phyloP scores from a whole-genome alignment of 2,329 filamentous ascomycete species.

The Ascochyta koolunga region DNA sequence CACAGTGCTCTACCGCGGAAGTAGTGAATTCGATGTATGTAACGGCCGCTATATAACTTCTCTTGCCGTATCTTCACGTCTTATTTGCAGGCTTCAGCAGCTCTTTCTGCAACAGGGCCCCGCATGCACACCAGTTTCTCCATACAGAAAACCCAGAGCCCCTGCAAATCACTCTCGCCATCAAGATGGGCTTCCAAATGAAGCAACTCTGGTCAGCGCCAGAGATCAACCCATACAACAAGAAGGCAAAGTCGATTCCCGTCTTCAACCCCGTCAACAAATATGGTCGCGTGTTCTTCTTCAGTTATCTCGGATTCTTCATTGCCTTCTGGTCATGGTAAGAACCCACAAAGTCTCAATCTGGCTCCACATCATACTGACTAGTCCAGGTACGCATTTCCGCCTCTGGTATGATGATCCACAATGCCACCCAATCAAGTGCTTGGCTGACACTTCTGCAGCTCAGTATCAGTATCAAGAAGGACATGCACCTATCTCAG shows the following conservation, averaged over 20 bases:
- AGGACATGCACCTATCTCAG: slow-evolving; percentile 74
- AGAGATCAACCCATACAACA: slow-evolving; percentile 81
- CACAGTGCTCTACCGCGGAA: slow-evolving; percentile 44
- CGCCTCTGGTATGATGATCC: slow-evolving; percentile 68
- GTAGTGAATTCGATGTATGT: slow-evolving; percentile 28
- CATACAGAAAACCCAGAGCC: slow-evolving; percentile 4
- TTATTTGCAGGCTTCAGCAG: slow-evolving; percentile 23
- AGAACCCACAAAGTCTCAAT: slow-evolving; percentile 24
- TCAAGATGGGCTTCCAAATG: slow-evolving; percentile 43
- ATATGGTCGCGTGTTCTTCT: slow-evolving; percentile 89
- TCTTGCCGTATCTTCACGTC: slow-evolving; percentile 19
- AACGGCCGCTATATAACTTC: slow-evolving; percentile 34
- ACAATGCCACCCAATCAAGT: slow-evolving; percentile 7
- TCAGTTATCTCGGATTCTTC: slow-evolving; percentile 86
- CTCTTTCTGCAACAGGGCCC: slow-evolving; percentile 13
- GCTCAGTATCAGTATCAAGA: slow-evolving; percentile 68
- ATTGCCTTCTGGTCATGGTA: slow-evolving; percentile 84
- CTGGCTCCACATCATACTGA: slow-evolving; percentile 25
- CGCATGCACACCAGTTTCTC: slow-evolving; percentile 17
- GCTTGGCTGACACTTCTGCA: slow-evolving; percentile 51
- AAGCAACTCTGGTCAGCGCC: slow-evolving; percentile 58
- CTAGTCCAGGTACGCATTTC: slow-evolving; percentile 76
- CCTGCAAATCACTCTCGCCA: slow-evolving; percentile 1
- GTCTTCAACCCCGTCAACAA: slow-evolving; percentile 77
- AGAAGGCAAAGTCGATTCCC: slow-evolving; percentile 81